A percentile compares a stretch with the other conserved stretches of the same genome.
These are phyloP conservation scores for Yarrowia hollandica DNA, from an alignment of 805 yeast species.

Conservation along the genomic window DNA sequence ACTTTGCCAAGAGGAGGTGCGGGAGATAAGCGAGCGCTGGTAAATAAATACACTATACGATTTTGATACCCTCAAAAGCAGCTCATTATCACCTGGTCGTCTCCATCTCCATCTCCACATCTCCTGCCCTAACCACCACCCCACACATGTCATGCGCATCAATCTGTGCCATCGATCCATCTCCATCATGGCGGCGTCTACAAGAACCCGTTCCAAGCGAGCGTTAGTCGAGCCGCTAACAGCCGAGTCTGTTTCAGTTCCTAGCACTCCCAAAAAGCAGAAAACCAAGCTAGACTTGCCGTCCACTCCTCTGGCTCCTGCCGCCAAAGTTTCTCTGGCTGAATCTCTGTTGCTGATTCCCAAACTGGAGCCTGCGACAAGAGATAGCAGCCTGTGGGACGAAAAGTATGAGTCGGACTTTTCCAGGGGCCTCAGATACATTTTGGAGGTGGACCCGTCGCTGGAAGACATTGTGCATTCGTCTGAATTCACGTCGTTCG, in stretches of 20 bases:
- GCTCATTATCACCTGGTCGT: background rate
- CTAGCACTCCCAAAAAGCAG: slow-evolving; percentile 10
- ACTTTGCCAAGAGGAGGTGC: background rate
- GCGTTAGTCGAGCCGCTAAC: background rate
- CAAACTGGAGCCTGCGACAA: background rate
- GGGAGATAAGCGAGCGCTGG: background rate
- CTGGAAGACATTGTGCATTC: slow-evolving; percentile 39
- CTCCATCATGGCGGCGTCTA: background rate
- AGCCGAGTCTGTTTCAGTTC: background rate
- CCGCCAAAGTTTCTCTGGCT: slow-evolving; percentile 1
- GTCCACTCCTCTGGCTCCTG: background rate
- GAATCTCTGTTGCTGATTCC: slow-evolving; percentile 20
- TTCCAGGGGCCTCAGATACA: slow-evolving; percentile 41
- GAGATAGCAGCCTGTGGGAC: slow-evolving; percentile 17
- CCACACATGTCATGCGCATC: slow-evolving; percentile 19
- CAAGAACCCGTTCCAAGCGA: slow-evolving; percentile 25
- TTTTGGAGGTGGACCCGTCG: slow-evolving; percentile 45
- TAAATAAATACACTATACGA: no score
- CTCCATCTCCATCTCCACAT: no score
- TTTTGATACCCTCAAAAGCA: no score
- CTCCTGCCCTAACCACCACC: background rate
- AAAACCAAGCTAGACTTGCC: slow-evolving; percentile 21
- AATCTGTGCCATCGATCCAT: background rate
- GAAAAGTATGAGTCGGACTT: slow-evolving; percentile 40
- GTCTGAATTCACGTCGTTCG: slow-evolving; percentile 40